phyloP scores from a whole-genome alignment of 2,329 filamentous ascomycete genomes.

The Talaromyces sp. region DNA sequence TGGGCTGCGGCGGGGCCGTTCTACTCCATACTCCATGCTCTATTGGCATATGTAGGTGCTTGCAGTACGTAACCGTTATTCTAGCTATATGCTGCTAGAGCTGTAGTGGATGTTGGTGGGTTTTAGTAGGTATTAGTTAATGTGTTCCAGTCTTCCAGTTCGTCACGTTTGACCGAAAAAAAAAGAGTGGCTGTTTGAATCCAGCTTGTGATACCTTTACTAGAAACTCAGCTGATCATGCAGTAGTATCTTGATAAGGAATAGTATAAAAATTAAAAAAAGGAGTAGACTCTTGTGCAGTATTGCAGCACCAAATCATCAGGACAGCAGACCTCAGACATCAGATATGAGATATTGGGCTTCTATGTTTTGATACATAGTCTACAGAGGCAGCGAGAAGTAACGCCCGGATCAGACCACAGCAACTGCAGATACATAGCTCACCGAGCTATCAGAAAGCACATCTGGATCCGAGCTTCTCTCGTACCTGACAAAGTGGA shows the following conservation, averaged over 20 bases:
- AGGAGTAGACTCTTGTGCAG: too few relatives aligned
- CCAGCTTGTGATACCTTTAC: background rate
- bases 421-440: constrained; percentile 90
- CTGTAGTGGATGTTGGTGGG: background rate
- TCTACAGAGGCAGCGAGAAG: background rate
- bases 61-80: background rate
- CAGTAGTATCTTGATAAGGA: background rate
- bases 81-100: background rate
- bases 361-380: background rate
- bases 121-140: background rate
- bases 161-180: too few relatives aligned
- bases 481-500: constrained; percentile 82
- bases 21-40: background rate
- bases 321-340: too few relatives aligned
- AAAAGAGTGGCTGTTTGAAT: background rate
- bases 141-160: background rate
- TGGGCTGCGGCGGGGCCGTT: background rate
- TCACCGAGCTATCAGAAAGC: constrained; percentile 76
- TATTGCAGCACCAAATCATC: background rate
- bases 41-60: background rate
- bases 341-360: too few relatives aligned
- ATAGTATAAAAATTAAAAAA: background rate
- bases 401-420: constrained; percentile 49
- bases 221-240: background rate
- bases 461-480: constrained; percentile 70